Base-by-base conservation (phyloP, 2,329 filamentous ascomycete genomes). In the Penicillium sclerotigenum region DNA sequence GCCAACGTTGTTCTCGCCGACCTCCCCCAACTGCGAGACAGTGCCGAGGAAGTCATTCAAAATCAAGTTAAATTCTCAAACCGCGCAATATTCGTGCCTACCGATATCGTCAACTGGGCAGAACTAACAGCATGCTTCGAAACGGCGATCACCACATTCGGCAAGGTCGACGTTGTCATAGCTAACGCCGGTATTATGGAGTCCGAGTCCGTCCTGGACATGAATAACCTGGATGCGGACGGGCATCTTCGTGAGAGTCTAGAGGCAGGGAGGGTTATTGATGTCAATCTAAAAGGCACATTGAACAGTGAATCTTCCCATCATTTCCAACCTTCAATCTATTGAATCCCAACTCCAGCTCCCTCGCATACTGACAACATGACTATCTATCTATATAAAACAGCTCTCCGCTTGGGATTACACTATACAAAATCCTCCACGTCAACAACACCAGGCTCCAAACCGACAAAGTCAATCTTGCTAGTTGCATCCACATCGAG, bases 221-320 rank as follows among this genome's bases (percentile, higher is more conserved):
- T 71, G 34, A 57, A 65, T 1, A 42, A 59, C n/a, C 33, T 68
- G 5, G 68, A 71, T 55, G 59, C 50, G 4, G 40, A 60, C 10
- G 60, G 60, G 2, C 50, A 58, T n/a, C 54, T 64, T 14, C 45
- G 20, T 5, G 68, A 68, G 53, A 62, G 58, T 20, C 18, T 31
- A 5, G 70, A 73, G 47, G 68, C 57, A 1, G 61, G 48, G n/a
- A 64, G 57, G 18, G 70, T 75, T 0, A 60, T 75, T 40, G 76
- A 77, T 58, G 69, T 79, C 4, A 79, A 79, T 64, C 42, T 78
- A 4, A 78, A 76, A 56, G 77, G 76, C 0, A 75, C 75, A 1
- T 66, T 79, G 62, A 79, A 79, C 56, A 78, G 77, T 78, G 65
- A 36, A 42, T 53, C 43, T 31, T 18, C 13, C 45, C 31, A 31